These are phyloP conservation scores for Colletotrichum gigasporum DNA, from an alignment of 2,329 filamentous ascomycete species.

Conservation along the genomic window DNA sequence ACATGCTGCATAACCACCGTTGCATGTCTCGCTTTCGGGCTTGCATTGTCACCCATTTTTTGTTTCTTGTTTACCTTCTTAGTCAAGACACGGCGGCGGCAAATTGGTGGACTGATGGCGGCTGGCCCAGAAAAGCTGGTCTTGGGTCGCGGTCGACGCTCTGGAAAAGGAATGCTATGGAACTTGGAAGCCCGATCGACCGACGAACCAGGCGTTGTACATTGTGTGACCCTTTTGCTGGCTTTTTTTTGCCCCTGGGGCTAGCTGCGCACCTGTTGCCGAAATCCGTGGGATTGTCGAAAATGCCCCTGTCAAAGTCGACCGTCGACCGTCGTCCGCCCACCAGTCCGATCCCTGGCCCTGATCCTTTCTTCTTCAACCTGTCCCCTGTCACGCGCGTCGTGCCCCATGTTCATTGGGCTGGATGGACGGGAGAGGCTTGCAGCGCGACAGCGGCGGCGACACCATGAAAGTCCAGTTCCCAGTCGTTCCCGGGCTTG, in stretches of 20 bases:
- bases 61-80: constrained; percentile 15
- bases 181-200: constrained; percentile 17
- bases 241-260: neutral
- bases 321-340: constrained; percentile 35
- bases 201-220: constrained; percentile 6
- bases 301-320: constrained; percentile 35
- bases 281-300: constrained; percentile 22
- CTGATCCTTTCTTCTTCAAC: constrained; percentile 10
- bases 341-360: constrained; percentile 20
- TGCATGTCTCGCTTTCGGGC: constrained; percentile 23
- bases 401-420: constrained; percentile 7
- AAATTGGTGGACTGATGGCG: constrained; percentile 11
- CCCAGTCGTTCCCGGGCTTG: constrained; percentile 6
- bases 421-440: constrained; percentile 14
- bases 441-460: constrained; percentile 25
- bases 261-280: constrained; percentile 19
- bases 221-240: constrained; percentile 12
- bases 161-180: constrained; percentile 20
- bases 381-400: neutral
- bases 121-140: neutral
- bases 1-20: constrained; percentile 27
- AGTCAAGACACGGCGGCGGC: constrained; percentile 6
- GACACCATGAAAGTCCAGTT: constrained; percentile 18
- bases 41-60: constrained; percentile 3
- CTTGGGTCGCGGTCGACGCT: constrained; percentile 5